Conservation (phyloP, 116 monocot species). For the Trichopus zeylanicus region DNA sequence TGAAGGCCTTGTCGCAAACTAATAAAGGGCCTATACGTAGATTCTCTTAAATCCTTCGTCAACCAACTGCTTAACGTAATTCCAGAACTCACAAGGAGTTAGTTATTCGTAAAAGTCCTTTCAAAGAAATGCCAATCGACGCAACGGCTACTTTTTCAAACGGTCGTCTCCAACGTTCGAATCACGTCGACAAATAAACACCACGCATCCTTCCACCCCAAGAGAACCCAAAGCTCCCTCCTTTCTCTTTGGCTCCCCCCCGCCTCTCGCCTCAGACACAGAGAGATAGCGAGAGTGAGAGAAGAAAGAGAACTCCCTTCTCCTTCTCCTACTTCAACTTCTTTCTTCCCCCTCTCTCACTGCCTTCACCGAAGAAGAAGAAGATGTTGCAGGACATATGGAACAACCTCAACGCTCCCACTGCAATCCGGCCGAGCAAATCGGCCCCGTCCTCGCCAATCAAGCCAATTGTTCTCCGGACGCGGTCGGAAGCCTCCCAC, state of each 20-base stretch:
- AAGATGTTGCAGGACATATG: constrained; percentile 41
- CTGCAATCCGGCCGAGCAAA: constrained; percentile 25
- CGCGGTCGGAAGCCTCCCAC: constrained; percentile 48
- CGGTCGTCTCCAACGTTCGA: constrained; percentile 29
- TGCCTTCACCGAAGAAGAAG: constrained; percentile 3
- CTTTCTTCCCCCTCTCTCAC: background rate
- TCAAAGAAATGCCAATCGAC: no score
- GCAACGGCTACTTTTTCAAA: constrained; percentile 33
- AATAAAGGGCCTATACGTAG: no score
- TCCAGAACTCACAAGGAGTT: no score
- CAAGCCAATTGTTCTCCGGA: constrained; percentile 27
- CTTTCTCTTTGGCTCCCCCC: no score
- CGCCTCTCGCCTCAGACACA: no score
- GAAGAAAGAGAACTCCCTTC: background rate
- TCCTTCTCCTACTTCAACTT: background rate
- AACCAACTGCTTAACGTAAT: no score
- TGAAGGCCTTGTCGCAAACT: no score
- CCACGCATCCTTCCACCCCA: background rate
- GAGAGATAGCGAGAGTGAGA: background rate
- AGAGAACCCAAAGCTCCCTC: no score
- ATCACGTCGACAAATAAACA: background rate
- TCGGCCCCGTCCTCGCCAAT: constrained; percentile 66
- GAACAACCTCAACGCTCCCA: constrained; percentile 13
- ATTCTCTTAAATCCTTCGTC: no score
- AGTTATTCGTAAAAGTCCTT: no score